phyloP scores from a whole-genome alignment of 768 basidiomycete genomes.

The Kwoniella sp. region DNA sequence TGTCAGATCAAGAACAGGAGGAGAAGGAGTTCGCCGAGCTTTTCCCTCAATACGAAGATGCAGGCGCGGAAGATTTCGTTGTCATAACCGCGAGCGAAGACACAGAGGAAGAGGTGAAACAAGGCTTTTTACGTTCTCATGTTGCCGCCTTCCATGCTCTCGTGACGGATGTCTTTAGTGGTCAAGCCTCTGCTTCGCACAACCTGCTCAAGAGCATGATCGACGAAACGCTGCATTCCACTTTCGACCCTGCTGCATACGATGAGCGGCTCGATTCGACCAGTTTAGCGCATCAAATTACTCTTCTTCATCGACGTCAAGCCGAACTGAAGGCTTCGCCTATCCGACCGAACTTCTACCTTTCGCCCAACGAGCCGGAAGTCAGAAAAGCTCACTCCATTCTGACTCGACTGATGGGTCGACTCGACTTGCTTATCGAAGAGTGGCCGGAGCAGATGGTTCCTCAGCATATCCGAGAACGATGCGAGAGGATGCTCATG shows the following conservation, averaged over 20 bases:
- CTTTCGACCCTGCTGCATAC: constrained; percentile 29
- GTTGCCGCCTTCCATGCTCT: constrained; percentile 36
- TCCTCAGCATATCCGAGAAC: constrained; percentile 74
- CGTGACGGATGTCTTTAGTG: constrained; percentile 26
- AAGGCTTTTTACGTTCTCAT: constrained; percentile 12
- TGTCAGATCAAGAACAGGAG: constrained; percentile 73
- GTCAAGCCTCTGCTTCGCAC: neutral
- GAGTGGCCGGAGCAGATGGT: constrained; percentile 99
- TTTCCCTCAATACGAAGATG: constrained; percentile 67
- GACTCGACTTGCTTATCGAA: constrained; percentile 64
- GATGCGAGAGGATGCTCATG: constrained; percentile 67
- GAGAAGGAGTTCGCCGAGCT: constrained; percentile 78
- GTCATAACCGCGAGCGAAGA: constrained; percentile 31
- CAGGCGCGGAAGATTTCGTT: constrained; percentile 21
- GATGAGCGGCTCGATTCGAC: constrained; percentile 35
- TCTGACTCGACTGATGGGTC: constrained; percentile 61
- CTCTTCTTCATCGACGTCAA: constrained; percentile 47
- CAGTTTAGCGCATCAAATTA: constrained; percentile 37
- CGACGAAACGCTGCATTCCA: constrained; percentile 11
- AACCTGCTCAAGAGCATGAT: constrained; percentile 15
- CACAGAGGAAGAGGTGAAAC: constrained; percentile 47
- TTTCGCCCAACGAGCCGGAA: constrained; percentile 73
- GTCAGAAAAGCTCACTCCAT: constrained; percentile 64
- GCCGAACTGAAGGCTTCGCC: constrained; percentile 26
- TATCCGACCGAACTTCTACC: constrained; percentile 70